A percentile compares a stretch with the other conserved stretches of the same genome.
phyloP scores from a whole-genome alignment of 2,329 filamentous ascomycete genomes.

The Aureobasidium sp. region DNA sequence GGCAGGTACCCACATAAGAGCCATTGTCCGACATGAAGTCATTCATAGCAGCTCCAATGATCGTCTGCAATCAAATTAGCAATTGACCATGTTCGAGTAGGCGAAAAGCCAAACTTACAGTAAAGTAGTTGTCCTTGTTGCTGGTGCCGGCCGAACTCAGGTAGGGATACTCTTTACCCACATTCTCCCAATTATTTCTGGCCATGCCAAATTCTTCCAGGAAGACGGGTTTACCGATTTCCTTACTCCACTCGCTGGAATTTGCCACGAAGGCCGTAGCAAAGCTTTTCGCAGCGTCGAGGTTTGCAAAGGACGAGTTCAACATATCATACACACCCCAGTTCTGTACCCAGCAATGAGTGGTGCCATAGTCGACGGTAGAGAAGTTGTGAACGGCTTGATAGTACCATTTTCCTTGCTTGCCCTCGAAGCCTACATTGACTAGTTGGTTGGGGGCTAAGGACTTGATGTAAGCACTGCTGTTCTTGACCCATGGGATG shows the following conservation, averaged over 20 bases:
- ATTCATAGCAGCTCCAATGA: constrained; percentile 40
- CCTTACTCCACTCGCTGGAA: constrained; percentile 37
- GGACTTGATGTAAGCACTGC: constrained; percentile 40
- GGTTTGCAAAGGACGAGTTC: constrained; percentile 35
- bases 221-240: constrained; percentile 43
- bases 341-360: constrained; percentile 46
- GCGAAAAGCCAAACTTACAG: constrained; percentile 13
- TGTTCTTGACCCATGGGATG: constrained; percentile 42
- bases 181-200: constrained; percentile 44
- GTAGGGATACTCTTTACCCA: constrained; percentile 40
- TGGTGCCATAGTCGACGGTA: constrained; percentile 43
- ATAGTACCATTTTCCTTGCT: constrained; percentile 45
- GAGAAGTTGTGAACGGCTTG: constrained; percentile 41
- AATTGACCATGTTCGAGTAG: too few species aligned
- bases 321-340: constrained; percentile 46
- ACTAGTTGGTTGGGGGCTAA: constrained; percentile 42
- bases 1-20: constrained; percentile 41
- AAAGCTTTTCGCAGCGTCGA: constrained; percentile 39
- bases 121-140: constrained; percentile 44
- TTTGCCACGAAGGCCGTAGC: constrained; percentile 39
- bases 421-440: constrained; percentile 42
- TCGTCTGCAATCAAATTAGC: constrained; percentile 25
- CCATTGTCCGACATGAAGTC: constrained; percentile 37
- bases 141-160: constrained; percentile 38
- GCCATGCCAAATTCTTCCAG: constrained; percentile 47